Conservation (phyloP, 2,329 filamentous ascomycete genomes). For the Cryphonectria radicalis region DNA sequence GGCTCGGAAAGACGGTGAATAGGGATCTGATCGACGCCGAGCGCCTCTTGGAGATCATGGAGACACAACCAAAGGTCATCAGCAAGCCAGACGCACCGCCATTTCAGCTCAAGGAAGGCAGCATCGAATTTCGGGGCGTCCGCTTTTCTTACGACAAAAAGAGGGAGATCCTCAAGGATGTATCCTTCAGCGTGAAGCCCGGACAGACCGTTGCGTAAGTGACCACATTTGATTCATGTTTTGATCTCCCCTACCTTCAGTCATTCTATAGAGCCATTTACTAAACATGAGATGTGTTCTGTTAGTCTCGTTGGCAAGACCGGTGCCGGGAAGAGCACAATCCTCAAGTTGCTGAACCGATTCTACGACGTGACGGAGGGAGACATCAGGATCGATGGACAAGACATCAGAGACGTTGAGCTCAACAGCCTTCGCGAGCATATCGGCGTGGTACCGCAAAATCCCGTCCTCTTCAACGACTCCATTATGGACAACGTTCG, state of each 20-base stretch:
- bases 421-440: conserved; percentile 55
- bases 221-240: neutral
- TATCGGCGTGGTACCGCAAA: conserved; percentile 62
- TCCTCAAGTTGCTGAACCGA: conserved; percentile 61
- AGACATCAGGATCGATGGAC: conserved; percentile 58
- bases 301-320: conserved; percentile 59
- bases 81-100: conserved; percentile 56
- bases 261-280: no score
- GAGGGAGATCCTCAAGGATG: conserved; percentile 59
- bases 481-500: conserved; percentile 64
- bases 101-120: conserved; percentile 55
- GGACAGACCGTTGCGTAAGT: conserved; percentile 40
- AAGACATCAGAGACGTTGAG: conserved; percentile 60
- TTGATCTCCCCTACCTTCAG: no score
- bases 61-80: conserved; percentile 58
- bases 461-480: conserved; percentile 60
- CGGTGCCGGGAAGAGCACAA: conserved; percentile 63
- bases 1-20: conserved; percentile 59
- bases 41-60: conserved; percentile 61
- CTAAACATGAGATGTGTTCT: neutral
- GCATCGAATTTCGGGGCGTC: conserved; percentile 59
- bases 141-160: conserved; percentile 64
- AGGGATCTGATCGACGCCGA: conserved; percentile 62
- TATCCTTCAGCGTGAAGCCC: conserved; percentile 55
- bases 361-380: conserved; percentile 62